Evolutionary conservation across 768 basidiomycete genomes (phyloP).

Genomic region (Mycena pura): DNA sequence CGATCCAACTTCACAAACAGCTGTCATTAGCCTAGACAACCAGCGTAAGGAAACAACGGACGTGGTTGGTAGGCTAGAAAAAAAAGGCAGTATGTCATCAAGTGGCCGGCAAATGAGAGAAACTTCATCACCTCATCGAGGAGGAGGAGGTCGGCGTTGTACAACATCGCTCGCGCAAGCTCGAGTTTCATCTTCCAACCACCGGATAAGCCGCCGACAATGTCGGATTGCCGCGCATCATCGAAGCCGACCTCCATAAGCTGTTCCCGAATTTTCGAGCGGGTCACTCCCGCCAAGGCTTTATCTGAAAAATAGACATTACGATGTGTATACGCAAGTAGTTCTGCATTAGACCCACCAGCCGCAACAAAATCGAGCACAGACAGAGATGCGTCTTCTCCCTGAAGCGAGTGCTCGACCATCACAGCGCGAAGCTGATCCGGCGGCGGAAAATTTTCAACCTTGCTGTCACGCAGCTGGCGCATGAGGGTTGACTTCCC

Average conservation of each 20-base stretch:
- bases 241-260: conserved; percentile 92
- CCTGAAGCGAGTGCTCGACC: conserved; percentile 97
- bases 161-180: conserved; percentile 94
- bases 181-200: conserved; percentile 99
- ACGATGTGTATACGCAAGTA: neutral
- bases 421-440: conserved; percentile 88
- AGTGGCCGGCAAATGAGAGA: conserved; percentile 5
- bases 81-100: conserved; percentile 18
- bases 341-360: conserved; percentile 51
- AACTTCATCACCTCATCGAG: conserved; percentile 74
- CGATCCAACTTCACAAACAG: conserved; percentile 66
- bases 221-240: conserved; percentile 80
- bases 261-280: conserved; percentile 77
- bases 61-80: conserved; percentile 87
- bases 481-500: conserved; percentile 97
- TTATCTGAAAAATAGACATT: conserved; percentile 57
- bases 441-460: conserved; percentile 94
- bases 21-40: conserved; percentile 9
- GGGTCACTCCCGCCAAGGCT: conserved; percentile 64
- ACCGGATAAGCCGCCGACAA: conserved; percentile 90
- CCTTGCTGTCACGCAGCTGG: conserved; percentile 92
- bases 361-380: conserved; percentile 91
- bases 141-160: conserved; percentile 86
- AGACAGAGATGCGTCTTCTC: conserved; percentile 84
- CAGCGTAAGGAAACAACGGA: conserved; percentile 47